Evolutionary conservation across 1,284 basidiomycete species (phyloP).

Genomic region (Ceratobasidium sp.): DNA sequence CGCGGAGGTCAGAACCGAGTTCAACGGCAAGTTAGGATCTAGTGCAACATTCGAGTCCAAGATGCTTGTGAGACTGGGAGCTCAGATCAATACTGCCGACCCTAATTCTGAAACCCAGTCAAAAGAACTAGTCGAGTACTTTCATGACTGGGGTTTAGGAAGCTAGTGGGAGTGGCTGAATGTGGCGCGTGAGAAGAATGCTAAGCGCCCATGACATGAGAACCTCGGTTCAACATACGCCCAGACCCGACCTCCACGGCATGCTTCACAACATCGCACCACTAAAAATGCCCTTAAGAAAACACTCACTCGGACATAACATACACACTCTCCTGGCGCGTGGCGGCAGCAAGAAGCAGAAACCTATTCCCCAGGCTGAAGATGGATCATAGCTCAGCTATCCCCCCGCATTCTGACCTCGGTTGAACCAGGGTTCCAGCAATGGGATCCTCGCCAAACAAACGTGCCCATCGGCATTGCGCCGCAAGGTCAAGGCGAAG

Average conservation of each 20-base stretch:
- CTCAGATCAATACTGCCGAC: no score
- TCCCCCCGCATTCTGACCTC: slow-evolving; percentile 13
- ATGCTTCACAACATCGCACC: background rate
- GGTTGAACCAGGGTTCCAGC: slow-evolving; percentile 11
- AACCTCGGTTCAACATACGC: background rate
- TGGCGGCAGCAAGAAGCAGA: background rate
- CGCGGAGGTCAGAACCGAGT: background rate
- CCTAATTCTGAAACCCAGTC: no score
- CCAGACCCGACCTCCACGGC: slow-evolving; percentile 11
- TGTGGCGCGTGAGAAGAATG: slow-evolving; percentile 8
- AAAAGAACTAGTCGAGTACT: no score
- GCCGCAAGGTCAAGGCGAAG: background rate
- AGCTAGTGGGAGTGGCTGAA: background rate
- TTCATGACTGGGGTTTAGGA: no score
- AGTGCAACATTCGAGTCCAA: background rate
- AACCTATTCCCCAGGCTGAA: background rate
- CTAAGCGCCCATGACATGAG: slow-evolving; percentile 1
- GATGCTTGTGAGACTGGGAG: no score
- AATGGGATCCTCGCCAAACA: background rate
- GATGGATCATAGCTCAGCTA: slow-evolving; percentile 13
- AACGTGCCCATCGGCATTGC: slow-evolving; percentile 2
- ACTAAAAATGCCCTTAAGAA: background rate
- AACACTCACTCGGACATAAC: background rate
- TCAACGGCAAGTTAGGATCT: background rate
- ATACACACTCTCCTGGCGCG: background rate